Base-by-base conservation (phyloP, 768 basidiomycete genomes). In the Phanerochaete carnosa region DNA sequence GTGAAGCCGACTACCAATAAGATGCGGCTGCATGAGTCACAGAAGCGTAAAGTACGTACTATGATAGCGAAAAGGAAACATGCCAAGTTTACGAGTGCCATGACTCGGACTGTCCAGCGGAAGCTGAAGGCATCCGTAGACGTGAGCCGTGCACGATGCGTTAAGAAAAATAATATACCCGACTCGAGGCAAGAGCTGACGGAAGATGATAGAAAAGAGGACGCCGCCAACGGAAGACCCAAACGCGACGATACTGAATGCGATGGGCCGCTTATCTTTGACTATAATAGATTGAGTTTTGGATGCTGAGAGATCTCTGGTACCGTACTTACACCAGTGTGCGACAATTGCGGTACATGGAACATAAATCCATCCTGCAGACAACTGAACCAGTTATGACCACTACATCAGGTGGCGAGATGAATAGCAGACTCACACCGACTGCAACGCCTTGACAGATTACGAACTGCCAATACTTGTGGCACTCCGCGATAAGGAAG, bases 401-500 rank as follows among this genome's bases (percentile, higher is more conserved):
- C 25, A 4, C 3, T 7, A 55, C 25, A 25, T 55, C 35, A 16
- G 30, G 15, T 19, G 3, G 12, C 5, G 19, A 16, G 32, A 15
- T 5, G 7, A 22, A 4, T 28, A 22, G 4, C 22, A 7, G 22
- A 55, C 53, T 55, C 22, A 55, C 53, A 13, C 53, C 53, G 13
- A 55, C 13, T 8, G 53, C 53, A 23, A 55, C 22, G 11, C 53
- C 53, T 29, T 55, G 53, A 32, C 53, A 55, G 23, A 55, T 28
- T 35, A 55, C 12, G 22, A 55, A 55, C 22, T 55, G 53, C 53
- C 53, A 55, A 22, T 55, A 55, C 37, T 33, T 5, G 7, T 29
- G 53, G 53, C 53, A 55, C 33, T 55, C 53, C 16, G 53, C 53
- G 26, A 55, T 37, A 11, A 55, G 53, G 33, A 55, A 55, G 30